Conservation (phyloP, 2,329 filamentous ascomycete species). For the Fusarium fracticaudum region DNA sequence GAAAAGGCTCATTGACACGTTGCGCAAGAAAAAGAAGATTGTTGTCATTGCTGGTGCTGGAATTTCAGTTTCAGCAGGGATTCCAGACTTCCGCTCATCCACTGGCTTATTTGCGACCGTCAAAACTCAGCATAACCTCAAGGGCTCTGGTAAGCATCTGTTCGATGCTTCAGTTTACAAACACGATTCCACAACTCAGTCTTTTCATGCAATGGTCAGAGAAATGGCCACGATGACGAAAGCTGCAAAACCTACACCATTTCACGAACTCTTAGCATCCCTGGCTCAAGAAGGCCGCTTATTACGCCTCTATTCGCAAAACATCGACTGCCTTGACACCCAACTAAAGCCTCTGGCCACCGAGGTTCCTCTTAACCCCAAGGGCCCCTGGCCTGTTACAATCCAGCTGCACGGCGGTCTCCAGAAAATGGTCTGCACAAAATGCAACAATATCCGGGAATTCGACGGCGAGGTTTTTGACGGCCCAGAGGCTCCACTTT, state of each 20-base stretch:
- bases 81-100: slow-evolving; percentile 95
- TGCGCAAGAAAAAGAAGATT: slow-evolving; percentile 94
- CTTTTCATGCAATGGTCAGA: slow-evolving; percentile 96
- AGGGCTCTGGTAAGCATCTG: slow-evolving; percentile 88
- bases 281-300: slow-evolving; percentile 87
- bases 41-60: slow-evolving; percentile 96
- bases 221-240: slow-evolving; percentile 83
- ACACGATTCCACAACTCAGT: slow-evolving; percentile 85
- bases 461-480: slow-evolving; percentile 85
- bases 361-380: slow-evolving; percentile 79
- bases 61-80: slow-evolving; percentile 95
- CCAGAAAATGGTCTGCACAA: slow-evolving; percentile 96
- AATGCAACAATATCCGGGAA: slow-evolving; percentile 80
- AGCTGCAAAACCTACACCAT: slow-evolving; percentile 81
- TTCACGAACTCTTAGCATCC: slow-evolving; percentile 93
- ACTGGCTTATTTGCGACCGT: slow-evolving; percentile 88
- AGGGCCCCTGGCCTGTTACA: slow-evolving; percentile 92
- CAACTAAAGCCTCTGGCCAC: slow-evolving; percentile 82
- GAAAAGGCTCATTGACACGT: slow-evolving; percentile 74
- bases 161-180: slow-evolving; percentile 99
- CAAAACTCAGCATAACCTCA: slow-evolving; percentile 87
- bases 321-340: slow-evolving; percentile 95
- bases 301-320: slow-evolving; percentile 92
- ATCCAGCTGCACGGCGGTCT: slow-evolving; percentile 94
- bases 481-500: slow-evolving; percentile 84